Evolutionary conservation across 768 basidiomycete species (phyloP), one percentile per base, ranked within the genome.

Genomic region (Lyophyllum shimeji): DNA sequence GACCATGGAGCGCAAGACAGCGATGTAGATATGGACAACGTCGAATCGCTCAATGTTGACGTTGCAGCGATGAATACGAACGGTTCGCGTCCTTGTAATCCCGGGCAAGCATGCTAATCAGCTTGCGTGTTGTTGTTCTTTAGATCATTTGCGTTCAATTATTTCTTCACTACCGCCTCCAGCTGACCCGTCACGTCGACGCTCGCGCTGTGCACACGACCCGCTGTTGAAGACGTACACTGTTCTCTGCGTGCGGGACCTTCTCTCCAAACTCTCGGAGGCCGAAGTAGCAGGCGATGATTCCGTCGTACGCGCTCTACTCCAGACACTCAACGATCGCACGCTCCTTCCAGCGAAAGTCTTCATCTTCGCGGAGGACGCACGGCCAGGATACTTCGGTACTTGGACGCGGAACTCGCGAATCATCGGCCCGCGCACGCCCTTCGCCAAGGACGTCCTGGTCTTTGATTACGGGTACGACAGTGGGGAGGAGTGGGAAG

Each of bases 401-500:
- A 98, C 97, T 6, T 98, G 92, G 88, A 95, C 94, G 7, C 86
- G 89, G 52, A 83, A 77, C 57, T 95, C 94, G 13, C 77, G 77
- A 17, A 71, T 83, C 31, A 84, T 98, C 56, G 89, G 93, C 0
- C 87, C 95, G 1, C 85, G 97, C 15, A 83, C 80, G 17, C 95
- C 97, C 1, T 88, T 96, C 57, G 84, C 80, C 2, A 82, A 83
- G 60, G 97, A 99, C 64, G 76, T 83, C 11, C 74, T 87, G 1
- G 79, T 82, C 12, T 80, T 91, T 52, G 94, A 98, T 71, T 99
- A 98, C 68, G 82, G 82, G 4, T 93, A 95, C 65, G 95, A 99
- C 73, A 95, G 92, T 50, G 96, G 93, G 13, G 93, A 87, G 63
- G 97, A 98, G 63, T 98, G 97, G 97, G 93, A 93, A 59, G 90